phyloP scores from a whole-genome alignment of 2,329 filamentous ascomycete genomes.

The Trichoderma harzianum region DNA sequence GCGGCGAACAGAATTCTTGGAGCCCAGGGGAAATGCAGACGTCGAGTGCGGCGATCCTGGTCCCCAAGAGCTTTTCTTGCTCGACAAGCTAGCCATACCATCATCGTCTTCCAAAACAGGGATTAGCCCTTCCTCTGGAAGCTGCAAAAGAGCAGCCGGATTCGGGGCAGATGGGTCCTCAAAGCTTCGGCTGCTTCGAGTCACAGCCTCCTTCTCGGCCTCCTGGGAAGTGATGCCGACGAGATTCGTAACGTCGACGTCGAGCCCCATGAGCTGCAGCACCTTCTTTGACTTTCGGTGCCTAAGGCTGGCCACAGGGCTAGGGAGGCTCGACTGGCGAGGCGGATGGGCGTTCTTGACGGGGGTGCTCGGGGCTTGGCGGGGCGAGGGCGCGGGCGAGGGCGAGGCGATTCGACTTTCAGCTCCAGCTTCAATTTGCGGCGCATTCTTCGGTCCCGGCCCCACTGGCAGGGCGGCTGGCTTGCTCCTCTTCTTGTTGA shows the following conservation, averaged over 20 bases:
- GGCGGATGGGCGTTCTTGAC: neutral
- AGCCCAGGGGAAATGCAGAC: conserved; percentile 15
- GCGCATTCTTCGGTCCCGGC: neutral
- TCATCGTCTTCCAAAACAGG: conserved; percentile 22
- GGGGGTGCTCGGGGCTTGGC: neutral
- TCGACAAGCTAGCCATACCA: conserved; percentile 20
- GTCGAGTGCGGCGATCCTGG: conserved; percentile 21
- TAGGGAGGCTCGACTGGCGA: neutral
- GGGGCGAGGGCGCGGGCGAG: conserved; percentile 17
- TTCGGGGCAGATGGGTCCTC: neutral
- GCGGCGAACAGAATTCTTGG: conserved; percentile 14
- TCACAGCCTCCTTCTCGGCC: neutral
- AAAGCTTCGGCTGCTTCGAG: conserved; percentile 2
- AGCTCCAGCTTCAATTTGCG: neutral
- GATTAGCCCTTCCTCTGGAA: conserved; percentile 1
- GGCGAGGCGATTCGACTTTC: conserved; percentile 5
- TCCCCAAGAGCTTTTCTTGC: conserved; percentile 24
- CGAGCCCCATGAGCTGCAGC: conserved; percentile 41
- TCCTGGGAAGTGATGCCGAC: neutral
- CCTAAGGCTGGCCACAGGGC: conserved; percentile 11
- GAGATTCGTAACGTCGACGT: conserved; percentile 30
- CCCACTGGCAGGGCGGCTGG: neutral
- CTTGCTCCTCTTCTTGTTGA: conserved; percentile 11
- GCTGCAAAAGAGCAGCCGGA: conserved; percentile 10
- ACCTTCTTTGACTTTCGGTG: conserved; percentile 38